Evolutionary conservation across 2,329 filamentous ascomycete genomes (phyloP).

Genomic region (Fusarium nurragi): DNA sequence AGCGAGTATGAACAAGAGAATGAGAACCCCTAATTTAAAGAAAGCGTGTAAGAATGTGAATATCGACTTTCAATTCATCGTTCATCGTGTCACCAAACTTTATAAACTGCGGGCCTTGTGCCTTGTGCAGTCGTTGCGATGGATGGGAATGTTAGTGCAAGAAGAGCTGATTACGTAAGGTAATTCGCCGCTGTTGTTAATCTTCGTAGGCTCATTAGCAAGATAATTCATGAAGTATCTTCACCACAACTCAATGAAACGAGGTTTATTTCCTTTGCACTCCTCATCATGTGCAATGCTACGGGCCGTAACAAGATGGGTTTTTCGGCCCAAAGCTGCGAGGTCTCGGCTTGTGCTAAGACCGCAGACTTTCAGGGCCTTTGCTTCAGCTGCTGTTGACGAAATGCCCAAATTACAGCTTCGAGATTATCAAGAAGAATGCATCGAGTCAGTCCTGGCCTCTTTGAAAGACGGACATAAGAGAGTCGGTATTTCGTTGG

Average conservation of each 20-base stretch:
- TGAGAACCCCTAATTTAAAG: background rate
- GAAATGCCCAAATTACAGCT: conserved; percentile 62
- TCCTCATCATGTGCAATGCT: conserved; percentile 52
- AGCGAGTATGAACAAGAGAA: conserved; percentile 1
- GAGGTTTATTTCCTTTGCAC: conserved; percentile 7
- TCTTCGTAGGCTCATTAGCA: background rate
- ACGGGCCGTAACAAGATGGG: conserved; percentile 44
- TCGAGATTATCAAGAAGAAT: conserved; percentile 90
- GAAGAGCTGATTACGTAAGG: conserved; percentile 35
- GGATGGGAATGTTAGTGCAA: conserved; percentile 3
- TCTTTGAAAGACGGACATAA: conserved; percentile 77
- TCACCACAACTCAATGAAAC: conserved; percentile 14
- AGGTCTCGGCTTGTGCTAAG: conserved; percentile 13
- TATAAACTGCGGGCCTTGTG: background rate
- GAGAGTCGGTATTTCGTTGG: conserved; percentile 83
- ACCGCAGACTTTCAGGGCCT: conserved; percentile 32
- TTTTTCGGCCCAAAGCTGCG: conserved; percentile 35
- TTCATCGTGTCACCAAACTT: conserved; percentile 2
- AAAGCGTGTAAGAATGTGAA: background rate
- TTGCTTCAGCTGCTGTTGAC: conserved; percentile 35
- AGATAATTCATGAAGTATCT: conserved; percentile 1
- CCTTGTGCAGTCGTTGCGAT: background rate
- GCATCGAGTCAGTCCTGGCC: conserved; percentile 80
- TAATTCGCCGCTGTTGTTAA: background rate
- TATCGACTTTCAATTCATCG: conserved; percentile 12